Evolutionary conservation across 2,329 filamentous ascomycete genomes (phyloP), one percentile per base, ranked within the genome.

Genomic region (Neoarthrinium moseri): DNA sequence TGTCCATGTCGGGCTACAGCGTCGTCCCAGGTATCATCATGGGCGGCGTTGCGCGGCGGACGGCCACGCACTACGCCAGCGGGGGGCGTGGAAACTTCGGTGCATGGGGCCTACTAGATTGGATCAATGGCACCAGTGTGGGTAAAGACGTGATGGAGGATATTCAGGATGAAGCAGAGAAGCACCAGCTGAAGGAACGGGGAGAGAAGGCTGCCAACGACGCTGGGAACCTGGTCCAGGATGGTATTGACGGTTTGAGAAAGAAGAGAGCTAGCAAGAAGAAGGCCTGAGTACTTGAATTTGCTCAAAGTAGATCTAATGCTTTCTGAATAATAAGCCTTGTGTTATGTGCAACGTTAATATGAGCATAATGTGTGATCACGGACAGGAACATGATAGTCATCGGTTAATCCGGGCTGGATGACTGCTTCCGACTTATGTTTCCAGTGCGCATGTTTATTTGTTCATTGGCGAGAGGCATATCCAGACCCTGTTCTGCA

Each of bases 1-100:
- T 89, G 38, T 71, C 82, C 22, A 81, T 81, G 65, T 87, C 81
- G 0, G 86, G 86, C 0, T 91, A 90, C 64, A 78, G 73, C 13
- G 68, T 81, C 6, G 65, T 80, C 0, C 77, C 77, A 0, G 77
- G 77, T 1, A 71, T 80, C 36, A 52, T 80, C 50, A 70, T 79
- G 68, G 71, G 75, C 33, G 76, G 76, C 8, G 72, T 80, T 48
- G 58, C 71, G 6, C 64, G 66, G 10, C 71, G 70, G 17, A 67
- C 64, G 1, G 65, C 68, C 1, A 69, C 72, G 4, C 84, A 87
- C 57, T 83, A 84, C 59, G 73, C 77, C 21, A 71, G 69, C 10
- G 58, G 68, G 17, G 81, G 81, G 0, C 63, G 67, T 12, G 81
- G 81, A 0, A 86, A 86, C 50, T 87, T 72, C 52, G 78, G 80